Evolutionary conservation across 2,329 filamentous ascomycete genomes (phyloP).

Genomic region (Arthroderma uncinatum): DNA sequence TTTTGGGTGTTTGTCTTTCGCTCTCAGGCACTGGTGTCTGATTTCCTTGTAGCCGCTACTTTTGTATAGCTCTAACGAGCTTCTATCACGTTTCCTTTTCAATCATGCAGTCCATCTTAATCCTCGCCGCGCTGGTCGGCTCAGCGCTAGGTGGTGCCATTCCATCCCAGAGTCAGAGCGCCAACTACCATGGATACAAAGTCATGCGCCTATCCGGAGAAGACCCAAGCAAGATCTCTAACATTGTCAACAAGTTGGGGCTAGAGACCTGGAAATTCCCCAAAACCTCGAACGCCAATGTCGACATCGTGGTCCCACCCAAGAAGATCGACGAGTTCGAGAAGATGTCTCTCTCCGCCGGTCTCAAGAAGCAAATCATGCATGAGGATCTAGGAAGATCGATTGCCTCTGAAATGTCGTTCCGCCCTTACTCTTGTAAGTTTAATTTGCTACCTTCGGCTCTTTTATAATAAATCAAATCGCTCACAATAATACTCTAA

Average conservation of each 20-base stretch:
- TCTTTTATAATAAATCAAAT: not conserved
- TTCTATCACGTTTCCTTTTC: not conserved
- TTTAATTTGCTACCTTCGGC: not conserved
- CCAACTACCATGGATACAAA: constrained; percentile 18
- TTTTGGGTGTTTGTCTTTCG: not conserved
- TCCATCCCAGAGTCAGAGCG: not conserved
- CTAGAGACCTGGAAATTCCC: constrained; percentile 16
- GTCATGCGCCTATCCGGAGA: constrained; percentile 17
- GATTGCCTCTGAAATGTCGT: constrained; percentile 30
- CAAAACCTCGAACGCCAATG: constrained; percentile 18
- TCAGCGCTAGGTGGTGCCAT: constrained; percentile 10
- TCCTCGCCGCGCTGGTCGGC: constrained; percentile 11
- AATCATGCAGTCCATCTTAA: constrained; percentile 12
- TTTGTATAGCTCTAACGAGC: not conserved
- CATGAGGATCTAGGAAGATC: constrained; percentile 36
- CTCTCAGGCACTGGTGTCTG: not conserved
- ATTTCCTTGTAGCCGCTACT: not conserved
- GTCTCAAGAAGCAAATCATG: constrained; percentile 28
- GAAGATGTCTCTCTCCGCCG: constrained; percentile 19
- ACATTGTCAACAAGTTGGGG: constrained; percentile 14
- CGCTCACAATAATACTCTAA: not conserved
- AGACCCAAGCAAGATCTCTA: constrained; percentile 9
- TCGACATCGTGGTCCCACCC: constrained; percentile 36
- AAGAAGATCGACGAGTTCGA: constrained; percentile 31
- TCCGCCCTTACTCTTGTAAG: constrained; percentile 10